Conservation (phyloP, 73 alveolate genomes). For the Paramecium tetraurelia region DNA sequence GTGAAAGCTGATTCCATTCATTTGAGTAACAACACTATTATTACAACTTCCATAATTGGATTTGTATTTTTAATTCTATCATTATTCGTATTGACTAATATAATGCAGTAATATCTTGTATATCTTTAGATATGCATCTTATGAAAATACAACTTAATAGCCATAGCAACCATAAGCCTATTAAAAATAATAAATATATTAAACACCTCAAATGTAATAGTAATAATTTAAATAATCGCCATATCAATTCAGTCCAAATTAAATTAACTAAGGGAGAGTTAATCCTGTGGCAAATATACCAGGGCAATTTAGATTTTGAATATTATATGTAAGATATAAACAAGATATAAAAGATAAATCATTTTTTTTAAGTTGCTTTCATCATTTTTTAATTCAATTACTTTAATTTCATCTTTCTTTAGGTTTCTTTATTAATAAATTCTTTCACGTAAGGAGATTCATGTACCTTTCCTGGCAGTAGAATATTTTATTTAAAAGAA, state of each 20-base stretch:
- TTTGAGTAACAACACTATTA: background rate
- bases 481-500: background rate
- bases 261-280: background rate
- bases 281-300: conserved; percentile 16
- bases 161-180: background rate
- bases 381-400: conserved; percentile 27
- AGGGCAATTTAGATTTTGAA: background rate
- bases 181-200: background rate
- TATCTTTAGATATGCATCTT: background rate
- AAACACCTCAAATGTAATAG: background rate
- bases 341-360: background rate
- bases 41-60: background rate
- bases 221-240: background rate
- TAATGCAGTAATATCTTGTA: background rate
- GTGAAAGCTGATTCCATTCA: background rate
- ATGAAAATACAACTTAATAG: background rate
- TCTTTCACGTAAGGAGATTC: conserved; percentile 25
- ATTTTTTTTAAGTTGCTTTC: background rate
- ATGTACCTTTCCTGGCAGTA: conserved; percentile 15
- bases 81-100: background rate
- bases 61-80: background rate
- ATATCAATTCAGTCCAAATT: background rate
- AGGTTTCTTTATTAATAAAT: background rate
- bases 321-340: background rate
- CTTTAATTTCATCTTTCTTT: background rate